Evolutionary conservation across 345 rosid species (phyloP).

Genomic region (Cardamine chenopodiifolia): DNA sequence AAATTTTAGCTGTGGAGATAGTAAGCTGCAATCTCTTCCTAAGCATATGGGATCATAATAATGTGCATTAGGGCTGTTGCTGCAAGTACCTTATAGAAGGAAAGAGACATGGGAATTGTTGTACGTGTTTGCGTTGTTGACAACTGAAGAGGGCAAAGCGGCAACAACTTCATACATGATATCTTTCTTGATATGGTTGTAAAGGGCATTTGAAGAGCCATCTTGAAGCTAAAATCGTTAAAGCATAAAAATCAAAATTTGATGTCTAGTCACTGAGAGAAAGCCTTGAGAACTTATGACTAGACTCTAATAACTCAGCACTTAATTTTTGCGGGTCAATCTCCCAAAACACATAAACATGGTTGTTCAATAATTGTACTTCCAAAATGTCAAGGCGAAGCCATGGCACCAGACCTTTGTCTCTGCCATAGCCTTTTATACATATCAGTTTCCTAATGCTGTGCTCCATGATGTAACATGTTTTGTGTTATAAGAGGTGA

Average conservation of each 20-base stretch:
- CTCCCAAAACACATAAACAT: constrained; percentile 12
- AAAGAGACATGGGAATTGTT: constrained; percentile 67
- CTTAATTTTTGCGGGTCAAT: constrained; percentile 1
- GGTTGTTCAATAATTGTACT: not conserved
- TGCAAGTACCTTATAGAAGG: constrained; percentile 67
- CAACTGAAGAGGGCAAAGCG: constrained; percentile 64
- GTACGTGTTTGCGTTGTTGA: constrained; percentile 47
- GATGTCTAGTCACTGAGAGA: constrained; percentile 18
- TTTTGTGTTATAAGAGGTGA: constrained; percentile 10
- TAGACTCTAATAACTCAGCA: constrained; percentile 1
- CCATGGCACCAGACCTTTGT: constrained; percentile 12
- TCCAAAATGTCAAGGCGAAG: not conserved
- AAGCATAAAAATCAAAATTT: constrained; percentile 6
- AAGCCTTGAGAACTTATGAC: constrained; percentile 10
- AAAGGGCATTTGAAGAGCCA: constrained; percentile 83
- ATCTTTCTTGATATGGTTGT: constrained; percentile 72
- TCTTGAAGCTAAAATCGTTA: constrained; percentile 81
- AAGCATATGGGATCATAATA: constrained; percentile 2
- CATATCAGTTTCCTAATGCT: not conserved
- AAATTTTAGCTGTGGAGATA: constrained; percentile 26
- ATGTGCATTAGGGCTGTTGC: constrained; percentile 9
- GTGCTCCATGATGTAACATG: not conserved
- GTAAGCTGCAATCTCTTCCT: constrained; percentile 23
- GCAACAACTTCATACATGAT: constrained; percentile 58
- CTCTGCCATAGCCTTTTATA: constrained; percentile 9